phyloP scores from a whole-genome alignment of 257 asterid genomes.

The Anisodus tanguticus region DNA sequence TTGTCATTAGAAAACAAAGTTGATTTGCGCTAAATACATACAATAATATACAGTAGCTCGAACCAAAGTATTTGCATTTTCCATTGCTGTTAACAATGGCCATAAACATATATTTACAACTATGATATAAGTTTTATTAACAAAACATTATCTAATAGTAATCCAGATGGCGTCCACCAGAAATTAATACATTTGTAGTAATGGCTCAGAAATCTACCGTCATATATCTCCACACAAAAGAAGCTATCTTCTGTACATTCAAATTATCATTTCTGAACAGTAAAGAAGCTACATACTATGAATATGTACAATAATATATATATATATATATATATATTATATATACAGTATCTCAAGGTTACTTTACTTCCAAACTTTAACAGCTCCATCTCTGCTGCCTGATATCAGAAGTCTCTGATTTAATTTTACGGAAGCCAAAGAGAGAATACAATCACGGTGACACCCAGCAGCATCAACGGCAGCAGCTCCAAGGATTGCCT shows the following conservation, averaged over 20 bases:
- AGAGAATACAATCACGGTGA: constrained; percentile 88
- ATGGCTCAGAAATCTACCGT: background rate
- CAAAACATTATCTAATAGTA: background rate
- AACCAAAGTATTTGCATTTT: background rate
- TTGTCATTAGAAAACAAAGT: too few relatives aligned
- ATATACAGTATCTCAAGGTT: constrained; percentile 49
- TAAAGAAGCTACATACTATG: background rate
- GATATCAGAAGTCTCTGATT: constrained; percentile 97
- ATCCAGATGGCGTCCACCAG: background rate
- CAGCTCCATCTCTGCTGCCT: constrained; percentile 95
- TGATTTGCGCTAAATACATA: background rate
- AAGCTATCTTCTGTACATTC: background rate
- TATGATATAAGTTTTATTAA: background rate
- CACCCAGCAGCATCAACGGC: constrained; percentile 96
- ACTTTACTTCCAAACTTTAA: constrained; percentile 95
- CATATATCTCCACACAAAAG: background rate
- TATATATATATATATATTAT: constrained; percentile 50
- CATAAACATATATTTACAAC: background rate
- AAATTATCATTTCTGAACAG: background rate
- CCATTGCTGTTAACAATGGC: background rate
- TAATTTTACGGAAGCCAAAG: constrained; percentile 87
- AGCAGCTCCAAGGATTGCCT: constrained; percentile 79
- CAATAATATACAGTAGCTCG: background rate
- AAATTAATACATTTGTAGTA: constrained; percentile 5
- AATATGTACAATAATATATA: background rate